Evolutionary conservation across 139 green algal genomes (phyloP), one percentile per base, ranked within the genome.

Genomic region (Chlamydomonas sphaeroides): DNA sequence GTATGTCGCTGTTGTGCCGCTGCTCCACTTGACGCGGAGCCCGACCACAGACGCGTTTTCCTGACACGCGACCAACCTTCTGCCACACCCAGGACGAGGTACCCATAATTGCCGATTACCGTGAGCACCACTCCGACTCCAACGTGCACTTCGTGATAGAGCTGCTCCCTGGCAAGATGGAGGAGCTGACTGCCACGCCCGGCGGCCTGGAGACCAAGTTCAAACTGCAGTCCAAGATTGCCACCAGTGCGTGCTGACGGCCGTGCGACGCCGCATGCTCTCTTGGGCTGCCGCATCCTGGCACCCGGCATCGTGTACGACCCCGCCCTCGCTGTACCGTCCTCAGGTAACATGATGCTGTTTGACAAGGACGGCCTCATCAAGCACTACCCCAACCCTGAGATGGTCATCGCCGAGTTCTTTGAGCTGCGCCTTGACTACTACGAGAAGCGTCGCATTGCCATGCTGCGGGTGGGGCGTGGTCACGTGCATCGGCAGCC

Each of bases 291-390:
- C n/a, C n/a, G n/a, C n/a, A n/a, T n/a, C n/a, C n/a, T n/a, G n/a
- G n/a, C n/a, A n/a, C n/a, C n/a, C n/a, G n/a, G n/a, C n/a, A n/a
- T n/a, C n/a, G n/a, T n/a, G n/a, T n/a, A n/a, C n/a, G n/a, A n/a
- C n/a, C n/a, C 45, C 45, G 45, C 45, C 14, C 45, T 53, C 11
- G 11, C 45, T 14, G 45, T 14, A 10, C 10, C 41, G 15, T 14
- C 45, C 85, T 17, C 78, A 98, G 94, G 90, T 86, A 99, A 99
- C 94, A 99, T 99, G 97, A 94, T 98, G 92, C 91, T 99, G 61
- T 99, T 99, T 88, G 92, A 98, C 84, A 62, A 82, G 59, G 87
- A 97, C 23, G 96, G 96, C 57, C 25, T 88, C 4, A 99, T 99
- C 90, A 94, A 91, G 87, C 96, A 94, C 78, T 99, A 99, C 83